Conservation (phyloP, 768 basidiomycete genomes). For the Pulveroboletus sp. region DNA sequence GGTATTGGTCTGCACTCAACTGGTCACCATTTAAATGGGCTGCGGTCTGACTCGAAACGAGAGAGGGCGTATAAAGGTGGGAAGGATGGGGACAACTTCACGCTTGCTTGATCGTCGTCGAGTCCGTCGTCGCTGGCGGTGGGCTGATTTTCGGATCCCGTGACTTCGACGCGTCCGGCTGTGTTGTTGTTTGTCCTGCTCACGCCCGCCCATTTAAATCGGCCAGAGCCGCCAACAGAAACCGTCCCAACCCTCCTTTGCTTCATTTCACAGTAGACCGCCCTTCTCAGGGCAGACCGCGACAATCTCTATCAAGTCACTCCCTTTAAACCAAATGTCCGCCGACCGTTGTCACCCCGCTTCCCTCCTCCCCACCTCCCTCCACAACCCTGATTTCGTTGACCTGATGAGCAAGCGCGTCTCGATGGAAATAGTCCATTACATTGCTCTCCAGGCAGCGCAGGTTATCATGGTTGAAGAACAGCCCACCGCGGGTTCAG, state of each 20-base stretch:
- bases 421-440: slow-evolving; percentile 78
- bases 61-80: not conserved
- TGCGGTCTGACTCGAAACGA: not conserved
- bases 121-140: not conserved
- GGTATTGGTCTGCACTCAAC: not conserved
- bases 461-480: slow-evolving; percentile 71
- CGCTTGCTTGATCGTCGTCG: not conserved
- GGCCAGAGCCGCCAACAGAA: not conserved
- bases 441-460: slow-evolving; percentile 75
- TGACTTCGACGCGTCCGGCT: slow-evolving; percentile 23
- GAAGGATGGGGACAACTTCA: not conserved
- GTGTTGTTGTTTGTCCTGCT: slow-evolving; percentile 13
- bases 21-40: not conserved
- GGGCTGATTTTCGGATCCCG: slow-evolving; percentile 24
- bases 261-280: slow-evolving; percentile 14
- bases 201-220: slow-evolving; percentile 8
- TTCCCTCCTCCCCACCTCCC: slow-evolving; percentile 71
- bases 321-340: slow-evolving; percentile 30
- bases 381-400: slow-evolving; percentile 79
- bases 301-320: slow-evolving; percentile 32
- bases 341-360: slow-evolving; percentile 56
- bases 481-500: slow-evolving; percentile 27
- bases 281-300: slow-evolving; percentile 1
- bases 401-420: slow-evolving; percentile 75
- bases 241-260: not conserved